Conservation (phyloP, 805 yeast genomes). For the Metschnikowia drakensbergensis region DNA sequence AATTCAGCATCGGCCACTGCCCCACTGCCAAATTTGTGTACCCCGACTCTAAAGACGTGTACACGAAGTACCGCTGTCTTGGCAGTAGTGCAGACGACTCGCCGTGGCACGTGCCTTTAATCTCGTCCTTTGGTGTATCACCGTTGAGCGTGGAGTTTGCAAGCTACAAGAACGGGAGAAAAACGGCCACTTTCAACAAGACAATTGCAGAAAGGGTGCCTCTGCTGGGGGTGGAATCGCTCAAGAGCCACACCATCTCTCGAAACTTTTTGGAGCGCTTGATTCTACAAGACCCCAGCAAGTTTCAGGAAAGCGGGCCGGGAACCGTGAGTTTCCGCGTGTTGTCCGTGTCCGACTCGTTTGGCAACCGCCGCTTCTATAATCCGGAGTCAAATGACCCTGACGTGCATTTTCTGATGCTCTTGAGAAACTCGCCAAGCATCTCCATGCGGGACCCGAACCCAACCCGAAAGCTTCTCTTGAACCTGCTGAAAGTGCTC, state of each 20-base stretch:
- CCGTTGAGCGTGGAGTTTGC: constrained; percentile 45
- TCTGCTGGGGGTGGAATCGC: constrained; percentile 23
- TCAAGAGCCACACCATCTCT: constrained; percentile 19
- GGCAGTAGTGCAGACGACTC: constrained; percentile 38
- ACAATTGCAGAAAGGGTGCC: constrained; percentile 14
- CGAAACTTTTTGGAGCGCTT: constrained; percentile 37
- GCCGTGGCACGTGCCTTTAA: constrained; percentile 36
- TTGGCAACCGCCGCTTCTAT: constrained; percentile 31
- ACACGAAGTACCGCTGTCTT: constrained; percentile 52
- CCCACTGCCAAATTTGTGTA: constrained; percentile 62
- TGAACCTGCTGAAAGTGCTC: constrained; percentile 29
- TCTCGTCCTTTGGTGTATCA: constrained; percentile 69
- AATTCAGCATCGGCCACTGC: constrained; percentile 67
- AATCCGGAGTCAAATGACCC: constrained; percentile 36
- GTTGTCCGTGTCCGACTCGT: constrained; percentile 28
- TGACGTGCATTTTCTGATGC: constrained; percentile 31
- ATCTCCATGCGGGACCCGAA: constrained; percentile 22
- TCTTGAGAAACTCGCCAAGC: constrained; percentile 25
- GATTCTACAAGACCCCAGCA: constrained; percentile 25
- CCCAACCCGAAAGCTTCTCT: constrained; percentile 21
- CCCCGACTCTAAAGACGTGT: constrained; percentile 24
- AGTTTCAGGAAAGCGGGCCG: constrained; percentile 17
- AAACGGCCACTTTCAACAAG: constrained; percentile 21
- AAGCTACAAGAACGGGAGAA: constrained; percentile 25
- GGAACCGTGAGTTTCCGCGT: constrained; percentile 35